Percentiles rank a stretch among this genome's conserved stretches.
These are phyloP conservation scores for Talaromyces sp. DNA, from an alignment of 2,329 filamentous ascomycete genomes.

Conservation along the genomic window DNA sequence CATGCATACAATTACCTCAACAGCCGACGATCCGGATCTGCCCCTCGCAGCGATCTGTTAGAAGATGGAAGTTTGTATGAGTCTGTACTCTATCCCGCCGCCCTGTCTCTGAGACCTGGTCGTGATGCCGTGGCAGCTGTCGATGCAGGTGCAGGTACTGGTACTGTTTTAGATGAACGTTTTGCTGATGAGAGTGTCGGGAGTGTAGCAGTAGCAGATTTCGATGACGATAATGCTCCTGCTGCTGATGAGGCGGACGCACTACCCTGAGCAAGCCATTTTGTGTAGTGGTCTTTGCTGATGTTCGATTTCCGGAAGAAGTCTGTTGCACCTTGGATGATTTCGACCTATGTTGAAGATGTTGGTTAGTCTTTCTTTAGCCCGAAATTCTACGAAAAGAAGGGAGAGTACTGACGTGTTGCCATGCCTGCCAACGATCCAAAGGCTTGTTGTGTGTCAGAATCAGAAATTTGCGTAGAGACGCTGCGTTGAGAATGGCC, in stretches of 20 bases:
- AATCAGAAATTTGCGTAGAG: slow-evolving; percentile 33
- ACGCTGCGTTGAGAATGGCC: slow-evolving; percentile 30
- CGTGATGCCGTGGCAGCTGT: background rate
- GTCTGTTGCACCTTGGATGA: slow-evolving; percentile 8
- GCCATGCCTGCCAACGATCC: slow-evolving; percentile 30
- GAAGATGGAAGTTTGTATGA: background rate
- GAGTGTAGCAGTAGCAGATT: background rate
- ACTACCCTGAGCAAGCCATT: slow-evolving; percentile 7
- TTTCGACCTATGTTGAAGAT: slow-evolving; percentile 4
- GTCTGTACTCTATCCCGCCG: background rate
- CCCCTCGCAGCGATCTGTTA: background rate
- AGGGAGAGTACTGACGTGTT: slow-evolving; percentile 25
- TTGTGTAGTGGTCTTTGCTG: slow-evolving; percentile 7
- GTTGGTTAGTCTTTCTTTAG: background rate
- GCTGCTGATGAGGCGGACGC: background rate
- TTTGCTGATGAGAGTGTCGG: background rate
- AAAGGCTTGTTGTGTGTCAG: slow-evolving; percentile 25
- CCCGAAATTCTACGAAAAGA: background rate
- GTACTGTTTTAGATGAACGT: background rate
- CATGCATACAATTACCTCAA: background rate
- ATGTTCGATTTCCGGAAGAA: slow-evolving; percentile 15
- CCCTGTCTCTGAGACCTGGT: background rate
- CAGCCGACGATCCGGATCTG: background rate
- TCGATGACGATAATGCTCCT: background rate
- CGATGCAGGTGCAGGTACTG: background rate